Base-by-base conservation (phyloP, 805 yeast species). In the Phaffomyces antillensis region DNA sequence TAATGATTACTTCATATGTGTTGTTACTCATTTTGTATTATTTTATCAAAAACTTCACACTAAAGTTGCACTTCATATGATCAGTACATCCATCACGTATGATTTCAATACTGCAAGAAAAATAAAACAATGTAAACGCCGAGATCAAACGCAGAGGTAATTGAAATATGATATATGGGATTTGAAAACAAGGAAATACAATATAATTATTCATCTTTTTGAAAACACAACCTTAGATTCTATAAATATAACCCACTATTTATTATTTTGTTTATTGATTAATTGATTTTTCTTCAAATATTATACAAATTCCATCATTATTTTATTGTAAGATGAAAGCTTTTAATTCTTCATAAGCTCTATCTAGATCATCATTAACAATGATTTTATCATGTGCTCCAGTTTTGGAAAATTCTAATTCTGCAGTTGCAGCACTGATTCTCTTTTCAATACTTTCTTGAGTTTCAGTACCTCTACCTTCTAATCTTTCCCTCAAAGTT, bases 401-500 rank as follows among this genome's bases (percentile, higher is more conserved):
- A 51, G 89, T 78, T 60, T 86, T 67, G 34, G 97, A 83, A 64
- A 80, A 95, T 52, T 81, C 98, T 68, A 93, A 63, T 71, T 93
- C 99, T 39, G 86, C 86, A 47, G 78, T 54, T 15, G 99, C 98
- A 51, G 96, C 96, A 41, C 73, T 74, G 45, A 93, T 71, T 67
- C 99, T 83, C 73, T 86, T 89, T 58, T 76, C 77, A 40, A 93
- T 62, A 41, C 90, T 79, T 56, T 91, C 98, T 40, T 74, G 74
- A 36, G 96, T 86, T 72, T 93, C 99, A 30, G 99, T 93, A 51
- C 99, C 99, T 70, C 99, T 85, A 39, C 84, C 83, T 41, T 73
- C 77, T 55, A 93, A 77, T 67, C 99, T 81, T 49, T 68, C 64
- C 61, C 78, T 78, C 58, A 93, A 76, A 44, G 73, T 79, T 43